phyloP scores from a whole-genome alignment of 2,329 filamentous ascomycete species.

The Microdochium bolleyi region DNA sequence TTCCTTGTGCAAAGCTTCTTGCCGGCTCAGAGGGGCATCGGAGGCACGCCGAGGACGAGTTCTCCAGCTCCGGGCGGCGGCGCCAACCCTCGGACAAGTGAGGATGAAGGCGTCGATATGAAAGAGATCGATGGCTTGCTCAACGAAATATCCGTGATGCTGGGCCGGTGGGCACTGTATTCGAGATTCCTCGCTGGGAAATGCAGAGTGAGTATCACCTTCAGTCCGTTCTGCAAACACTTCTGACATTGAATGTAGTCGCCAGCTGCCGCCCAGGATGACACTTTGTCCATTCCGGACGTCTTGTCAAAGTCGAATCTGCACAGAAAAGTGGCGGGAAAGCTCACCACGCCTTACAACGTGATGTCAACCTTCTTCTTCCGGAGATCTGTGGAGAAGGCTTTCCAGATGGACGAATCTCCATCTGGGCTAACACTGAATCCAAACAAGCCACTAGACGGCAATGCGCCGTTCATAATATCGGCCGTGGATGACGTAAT shows the following conservation, averaged over 20 bases:
- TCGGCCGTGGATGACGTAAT: conserved; percentile 97
- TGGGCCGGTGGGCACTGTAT: conserved; percentile 89
- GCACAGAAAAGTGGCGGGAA: conserved; percentile 66
- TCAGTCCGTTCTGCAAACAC: conserved; percentile 7
- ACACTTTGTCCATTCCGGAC: conserved; percentile 57
- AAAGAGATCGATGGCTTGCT: conserved; percentile 87
- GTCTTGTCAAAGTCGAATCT: conserved; percentile 75
- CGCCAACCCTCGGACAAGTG: conserved; percentile 52
- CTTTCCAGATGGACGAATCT: conserved; percentile 90
- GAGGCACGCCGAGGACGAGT: conserved; percentile 58
- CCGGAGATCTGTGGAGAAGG: conserved; percentile 90
- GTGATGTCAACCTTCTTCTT: conserved; percentile 95
- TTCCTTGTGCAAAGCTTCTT: conserved; percentile 94
- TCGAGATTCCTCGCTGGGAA: conserved; percentile 82
- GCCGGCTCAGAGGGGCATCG: conserved; percentile 55
- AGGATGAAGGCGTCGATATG: conserved; percentile 94
- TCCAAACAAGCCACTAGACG: conserved; percentile 60
- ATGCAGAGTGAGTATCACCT: conserved; percentile 57
- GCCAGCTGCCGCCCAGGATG: conserved; percentile 39
- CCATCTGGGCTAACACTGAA: conserved; percentile 74
- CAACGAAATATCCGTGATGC: conserved; percentile 84
- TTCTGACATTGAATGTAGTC: conserved; percentile 34
- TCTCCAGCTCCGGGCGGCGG: conserved; percentile 63
- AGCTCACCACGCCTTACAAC: conserved; percentile 76
- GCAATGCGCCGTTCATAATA: conserved; percentile 83